Conservation (phyloP, 805 yeast species). For the Teunomyces barrocoloradensis region DNA sequence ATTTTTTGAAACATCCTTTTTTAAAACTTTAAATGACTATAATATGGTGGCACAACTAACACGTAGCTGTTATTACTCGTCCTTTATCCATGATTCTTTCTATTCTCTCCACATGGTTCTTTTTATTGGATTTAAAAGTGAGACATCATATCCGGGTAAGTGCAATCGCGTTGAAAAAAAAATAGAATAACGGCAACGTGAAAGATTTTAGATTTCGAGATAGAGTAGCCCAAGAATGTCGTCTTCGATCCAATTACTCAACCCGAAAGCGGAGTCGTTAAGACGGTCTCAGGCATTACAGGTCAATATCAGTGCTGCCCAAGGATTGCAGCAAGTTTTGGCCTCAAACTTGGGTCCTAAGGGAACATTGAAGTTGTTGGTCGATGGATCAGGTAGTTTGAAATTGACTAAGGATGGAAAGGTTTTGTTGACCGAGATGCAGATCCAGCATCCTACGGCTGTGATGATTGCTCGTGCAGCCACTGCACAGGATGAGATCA, state of each 20-base stretch:
- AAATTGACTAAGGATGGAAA: slow-evolving; percentile 97
- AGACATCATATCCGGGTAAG: slow-evolving; percentile 3
- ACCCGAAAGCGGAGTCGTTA: slow-evolving; percentile 97
- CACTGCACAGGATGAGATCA: slow-evolving; percentile 96
- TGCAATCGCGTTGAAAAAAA: neutral
- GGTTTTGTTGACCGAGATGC: slow-evolving; percentile 92
- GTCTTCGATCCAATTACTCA: slow-evolving; percentile 77
- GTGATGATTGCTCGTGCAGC: slow-evolving; percentile 85
- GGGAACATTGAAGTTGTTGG: slow-evolving; percentile 94
- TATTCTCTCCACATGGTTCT: too few relatives aligned
- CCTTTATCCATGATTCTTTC: too few relatives aligned
- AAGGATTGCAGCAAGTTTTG: slow-evolving; percentile 89
- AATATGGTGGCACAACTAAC: too few relatives aligned
- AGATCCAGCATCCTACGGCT: slow-evolving; percentile 61
- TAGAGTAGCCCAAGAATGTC: slow-evolving; percentile 32
- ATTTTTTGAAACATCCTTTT: slow-evolving; percentile 15
- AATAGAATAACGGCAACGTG: slow-evolving; percentile 4
- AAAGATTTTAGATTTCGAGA: slow-evolving; percentile 4
- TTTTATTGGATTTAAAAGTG: too few relatives aligned
- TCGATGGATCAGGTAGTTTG: slow-evolving; percentile 94
- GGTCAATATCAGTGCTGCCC: slow-evolving; percentile 95
- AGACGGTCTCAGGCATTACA: slow-evolving; percentile 93
- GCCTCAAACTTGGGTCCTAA: slow-evolving; percentile 94
- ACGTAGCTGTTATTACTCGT: too few relatives aligned
- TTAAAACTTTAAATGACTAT: neutral